Percentiles rank a stretch among this genome's conserved stretches.
Conservation (phyloP, 2,329 filamentous ascomycete genomes). For the Nannizziopsis barbatae region DNA sequence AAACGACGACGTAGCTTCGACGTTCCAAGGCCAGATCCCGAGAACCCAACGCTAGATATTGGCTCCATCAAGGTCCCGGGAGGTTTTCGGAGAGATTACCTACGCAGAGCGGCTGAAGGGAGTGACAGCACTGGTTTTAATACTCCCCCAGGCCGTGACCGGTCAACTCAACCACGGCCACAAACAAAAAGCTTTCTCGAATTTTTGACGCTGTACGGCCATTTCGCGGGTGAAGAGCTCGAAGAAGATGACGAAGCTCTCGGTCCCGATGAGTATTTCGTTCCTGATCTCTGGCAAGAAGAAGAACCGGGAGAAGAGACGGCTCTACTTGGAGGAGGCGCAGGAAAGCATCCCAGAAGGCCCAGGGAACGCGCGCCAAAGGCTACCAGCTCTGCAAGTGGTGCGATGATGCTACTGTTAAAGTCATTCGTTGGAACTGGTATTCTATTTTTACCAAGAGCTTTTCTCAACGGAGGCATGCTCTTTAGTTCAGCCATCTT, state of each 20-base stretch:
- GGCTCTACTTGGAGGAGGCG: conserved; percentile 59
- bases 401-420: conserved; percentile 72
- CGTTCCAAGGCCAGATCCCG: conserved; percentile 62
- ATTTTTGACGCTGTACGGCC: conserved; percentile 87
- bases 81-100: conserved; percentile 81
- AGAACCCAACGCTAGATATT: conserved; percentile 72
- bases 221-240: conserved; percentile 93
- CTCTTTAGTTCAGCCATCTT: conserved; percentile 87
- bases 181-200: conserved; percentile 92
- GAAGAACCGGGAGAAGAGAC: conserved; percentile 81
- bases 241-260: conserved; percentile 92
- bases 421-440: conserved; percentile 98
- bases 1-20: conserved; percentile 84
- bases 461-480: conserved; percentile 95
- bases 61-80: conserved; percentile 85
- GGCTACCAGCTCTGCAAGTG: conserved; percentile 66
- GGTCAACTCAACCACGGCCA: conserved; percentile 46
- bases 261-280: conserved; percentile 78
- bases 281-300: conserved; percentile 41
- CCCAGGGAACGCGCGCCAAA: conserved; percentile 62
- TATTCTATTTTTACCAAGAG: conserved; percentile 81
- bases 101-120: conserved; percentile 63
- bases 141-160: conserved; percentile 29
- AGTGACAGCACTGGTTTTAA: conserved; percentile 39
- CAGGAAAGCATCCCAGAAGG: conserved; percentile 61